Evolutionary conservation across 768 basidiomycete genomes (phyloP), one percentile per base, ranked within the genome.

Genomic region (Russula virescens): DNA sequence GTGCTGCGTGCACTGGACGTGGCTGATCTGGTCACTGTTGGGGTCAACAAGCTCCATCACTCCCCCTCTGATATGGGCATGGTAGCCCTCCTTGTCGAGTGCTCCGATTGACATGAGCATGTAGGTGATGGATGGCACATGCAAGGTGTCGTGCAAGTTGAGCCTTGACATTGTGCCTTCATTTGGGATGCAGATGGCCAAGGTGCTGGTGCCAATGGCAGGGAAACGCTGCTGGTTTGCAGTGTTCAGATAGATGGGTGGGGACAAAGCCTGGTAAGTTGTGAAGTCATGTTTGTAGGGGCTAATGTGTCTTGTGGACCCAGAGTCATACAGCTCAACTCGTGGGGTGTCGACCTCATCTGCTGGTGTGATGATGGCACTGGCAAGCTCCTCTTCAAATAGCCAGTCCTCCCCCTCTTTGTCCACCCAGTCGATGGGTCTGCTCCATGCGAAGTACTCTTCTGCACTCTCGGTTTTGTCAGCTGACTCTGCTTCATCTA

Each of bases 51-150:
- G 31, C 31, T 3, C 31, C 5, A 21, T 47, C 4, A 11, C 16
- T 0, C 48, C 21, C 1, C 23, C n/a, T 0, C 16, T n/a, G 0
- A 60, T 34, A 0, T 9, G 0, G 4, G 34, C 23, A 0, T 7
- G 5, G 28, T 52, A 60, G 9, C 59, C 59, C 5, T 21, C 19
- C 2, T 2, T 10, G 13, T 50, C n/a, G 19, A 50, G 58, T 2
- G 5, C 5, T 1, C 58, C 40, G 2, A 59, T 14, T 3, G 58
- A 50, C 16, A 50, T 16, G 1, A 59, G 21, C 6, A 47, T 59
- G 21, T 59, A 59, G 13, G n/a, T 34, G 7, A 48, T 40, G 0
- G 21, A 0, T 0, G 58, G 58, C 0, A 21, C 48, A 14, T 59
- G 40, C 23, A 59, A 13, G 21, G 38, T 40, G n/a, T 50, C n/a